These are phyloP conservation scores for Notholithocarpus densiflorus DNA, from an alignment of 306 rosid genomes.

Conservation along the genomic window DNA sequence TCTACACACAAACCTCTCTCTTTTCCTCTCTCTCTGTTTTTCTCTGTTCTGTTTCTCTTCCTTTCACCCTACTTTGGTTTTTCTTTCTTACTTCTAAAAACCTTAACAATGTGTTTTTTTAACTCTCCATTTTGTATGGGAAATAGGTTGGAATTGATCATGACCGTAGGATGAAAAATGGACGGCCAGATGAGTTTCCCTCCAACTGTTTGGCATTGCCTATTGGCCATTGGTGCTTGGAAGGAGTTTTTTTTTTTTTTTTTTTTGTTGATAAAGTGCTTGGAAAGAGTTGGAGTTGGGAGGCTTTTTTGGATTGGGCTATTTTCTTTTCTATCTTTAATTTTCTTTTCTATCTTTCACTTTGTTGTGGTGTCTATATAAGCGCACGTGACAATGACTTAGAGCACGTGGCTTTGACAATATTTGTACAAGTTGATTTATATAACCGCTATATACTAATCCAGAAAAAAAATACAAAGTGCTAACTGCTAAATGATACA, in stretches of 20 bases:
- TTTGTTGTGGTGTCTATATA: not conserved
- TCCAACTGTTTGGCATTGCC: not conserved
- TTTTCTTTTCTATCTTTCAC: too few relatives aligned
- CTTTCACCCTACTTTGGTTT: constrained; percentile 2
- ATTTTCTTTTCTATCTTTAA: too few relatives aligned
- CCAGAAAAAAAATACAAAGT: not conserved
- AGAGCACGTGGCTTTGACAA: not conserved
- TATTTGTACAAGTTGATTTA: too few relatives aligned
- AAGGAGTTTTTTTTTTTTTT: too few relatives aligned
- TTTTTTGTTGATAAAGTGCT: too few relatives aligned
- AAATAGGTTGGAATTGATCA: not conserved
- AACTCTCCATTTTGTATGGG: not conserved
- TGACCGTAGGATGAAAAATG: constrained; percentile 13
- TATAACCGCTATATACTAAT: not conserved
- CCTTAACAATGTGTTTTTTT: too few relatives aligned
- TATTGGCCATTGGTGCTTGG: not conserved
- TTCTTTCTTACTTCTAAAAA: not conserved
- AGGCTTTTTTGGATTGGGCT: not conserved
- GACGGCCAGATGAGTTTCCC: constrained; percentile 15
- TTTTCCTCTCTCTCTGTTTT: not conserved
- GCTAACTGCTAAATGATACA: too few relatives aligned
- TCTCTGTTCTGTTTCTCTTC: not conserved
- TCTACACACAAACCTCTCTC: not conserved
- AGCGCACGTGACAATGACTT: not conserved
- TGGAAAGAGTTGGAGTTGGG: not conserved